Percentiles rank a stretch among this genome's conserved stretches.
phyloP scores from a whole-genome alignment of 164 flowering plant species.

The Vitis riparia region DNA sequence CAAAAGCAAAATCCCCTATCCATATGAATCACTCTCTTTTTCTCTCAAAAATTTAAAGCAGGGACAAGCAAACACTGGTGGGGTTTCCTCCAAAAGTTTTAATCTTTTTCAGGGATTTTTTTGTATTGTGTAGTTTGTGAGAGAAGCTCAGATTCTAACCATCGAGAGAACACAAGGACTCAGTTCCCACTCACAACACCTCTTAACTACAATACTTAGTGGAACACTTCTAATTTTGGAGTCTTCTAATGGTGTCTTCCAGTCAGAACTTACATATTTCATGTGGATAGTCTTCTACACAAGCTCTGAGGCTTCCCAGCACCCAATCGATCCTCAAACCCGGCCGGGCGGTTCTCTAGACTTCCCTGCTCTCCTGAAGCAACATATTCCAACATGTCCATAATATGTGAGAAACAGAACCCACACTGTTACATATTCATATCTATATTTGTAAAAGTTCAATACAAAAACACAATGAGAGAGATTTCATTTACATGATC shows the following conservation, averaged over 20 bases:
- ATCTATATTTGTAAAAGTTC: too few relatives aligned
- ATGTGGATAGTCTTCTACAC: neutral
- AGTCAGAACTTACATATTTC: neutral
- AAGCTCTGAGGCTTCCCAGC: constrained; percentile 5
- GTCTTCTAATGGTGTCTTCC: neutral
- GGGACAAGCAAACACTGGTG: constrained; percentile 9
- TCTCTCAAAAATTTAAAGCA: neutral
- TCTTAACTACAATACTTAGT: neutral
- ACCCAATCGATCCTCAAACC: constrained; percentile 11
- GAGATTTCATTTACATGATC: neutral
- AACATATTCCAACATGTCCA: neutral
- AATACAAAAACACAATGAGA: neutral
- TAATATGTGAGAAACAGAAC: neutral
- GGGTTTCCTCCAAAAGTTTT: constrained; percentile 11
- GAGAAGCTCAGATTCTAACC: constrained; percentile 3
- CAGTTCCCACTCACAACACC: neutral
- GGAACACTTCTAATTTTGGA: neutral
- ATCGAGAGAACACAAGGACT: neutral
- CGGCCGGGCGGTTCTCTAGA: constrained; percentile 36
- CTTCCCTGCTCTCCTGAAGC: constrained; percentile 37
- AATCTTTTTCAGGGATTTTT: neutral
- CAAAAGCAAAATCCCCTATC: constrained; percentile 10
- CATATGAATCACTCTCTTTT: constrained; percentile 7
- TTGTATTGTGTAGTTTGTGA: constrained; percentile 8
- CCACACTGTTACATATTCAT: neutral